Conservation (phyloP, 2,329 filamentous ascomycete genomes). For the Fusarium sp. region DNA sequence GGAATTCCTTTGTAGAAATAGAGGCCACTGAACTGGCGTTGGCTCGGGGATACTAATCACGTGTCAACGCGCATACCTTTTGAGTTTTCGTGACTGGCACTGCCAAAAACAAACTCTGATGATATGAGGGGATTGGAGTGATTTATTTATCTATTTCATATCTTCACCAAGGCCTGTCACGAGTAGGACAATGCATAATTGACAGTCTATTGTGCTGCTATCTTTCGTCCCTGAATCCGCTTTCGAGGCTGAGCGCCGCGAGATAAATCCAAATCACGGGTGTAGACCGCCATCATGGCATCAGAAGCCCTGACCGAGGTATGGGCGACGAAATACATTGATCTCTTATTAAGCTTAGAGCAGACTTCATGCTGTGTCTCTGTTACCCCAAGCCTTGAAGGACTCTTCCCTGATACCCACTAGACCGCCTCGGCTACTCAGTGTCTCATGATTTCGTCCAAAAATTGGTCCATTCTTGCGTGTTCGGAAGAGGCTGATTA, state of each 20-base stretch:
- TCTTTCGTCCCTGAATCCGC: conserved; percentile 5
- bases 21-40: conserved; percentile 11
- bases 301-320: not conserved
- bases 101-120: not conserved
- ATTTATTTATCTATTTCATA: not conserved
- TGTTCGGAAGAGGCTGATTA: not conserved
- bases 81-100: not conserved
- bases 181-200: not conserved
- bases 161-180: not conserved
- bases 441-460: conserved; percentile 6
- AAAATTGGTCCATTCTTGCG: not conserved
- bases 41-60: conserved; percentile 31
- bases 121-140: not conserved
- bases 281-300: not conserved
- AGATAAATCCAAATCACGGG: conserved; percentile 4
- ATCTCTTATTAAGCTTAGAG: not conserved
- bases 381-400: not conserved
- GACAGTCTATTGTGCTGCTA: conserved; percentile 7
- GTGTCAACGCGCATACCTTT: conserved; percentile 10
- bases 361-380: not conserved
- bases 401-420: not conserved
- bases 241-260: conserved; percentile 3
- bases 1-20: conserved; percentile 1
- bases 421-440: conserved; percentile 24
- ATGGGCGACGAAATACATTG: not conserved